Base-by-base conservation (phyloP, 345 rosid genomes). In the Clarkia xantiana region DNA sequence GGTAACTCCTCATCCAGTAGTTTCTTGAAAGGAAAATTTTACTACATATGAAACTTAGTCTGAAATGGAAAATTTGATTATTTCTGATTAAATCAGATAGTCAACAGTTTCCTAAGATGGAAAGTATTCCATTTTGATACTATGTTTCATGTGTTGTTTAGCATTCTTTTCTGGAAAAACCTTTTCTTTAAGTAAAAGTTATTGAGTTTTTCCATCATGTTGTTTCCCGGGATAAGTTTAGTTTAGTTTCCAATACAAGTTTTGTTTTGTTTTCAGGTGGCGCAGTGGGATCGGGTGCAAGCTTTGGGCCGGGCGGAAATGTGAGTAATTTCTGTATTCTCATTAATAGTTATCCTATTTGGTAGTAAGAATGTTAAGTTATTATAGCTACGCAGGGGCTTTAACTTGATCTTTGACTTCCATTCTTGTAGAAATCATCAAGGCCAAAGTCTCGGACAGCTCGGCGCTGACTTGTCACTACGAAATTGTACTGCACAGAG, bases 391-490 rank as follows among this genome's bases (percentile, higher is more conserved):
- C 29, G 6, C 6, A 7, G 9, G 5, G 36, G 36, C 36, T 29
- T 29, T 10, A 29, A 29, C 36, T 29, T 10, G 36, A 29, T 29
- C 36, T 29, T 9, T 22, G 41, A 43, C 50, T 54, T 22, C 4
- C 12, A 51, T 53, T 55, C 14, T 58, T 61, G 70, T 77, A 90
- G 97, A 90, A 78, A 69, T 66, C 85, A 55, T 53, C 85, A 23
- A 81, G 88, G 75, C 84, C 88, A 34, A 90, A 81, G 62, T 68
- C 88, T 43, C 80, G 97, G 66, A 70, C 77, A 48, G 29, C 81
- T 17, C 82, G 93, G 9, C 89, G 96, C 51, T 89, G 42, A 54
- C 25, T 34, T 22, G 17, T 16, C 25, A 2, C 23, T 44, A 0
- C 15, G 15, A 15, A 29, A 29, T 20, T 11, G 40, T 36, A 2